Base-by-base conservation (phyloP, 2,329 filamentous ascomycete species). In the Proliferodiscus dingleyae region DNA sequence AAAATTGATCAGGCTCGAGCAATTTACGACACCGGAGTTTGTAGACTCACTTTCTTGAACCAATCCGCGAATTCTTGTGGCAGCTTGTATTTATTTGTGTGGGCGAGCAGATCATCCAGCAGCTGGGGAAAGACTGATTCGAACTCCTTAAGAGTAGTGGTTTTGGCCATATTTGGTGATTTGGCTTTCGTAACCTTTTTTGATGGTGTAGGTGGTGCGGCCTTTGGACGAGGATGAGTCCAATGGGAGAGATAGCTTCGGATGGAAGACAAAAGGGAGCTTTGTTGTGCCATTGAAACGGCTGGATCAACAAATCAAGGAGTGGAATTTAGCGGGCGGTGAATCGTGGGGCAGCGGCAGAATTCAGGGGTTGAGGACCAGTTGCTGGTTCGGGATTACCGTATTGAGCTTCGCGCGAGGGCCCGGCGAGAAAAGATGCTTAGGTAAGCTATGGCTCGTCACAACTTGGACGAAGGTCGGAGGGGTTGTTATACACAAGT, bases 61-160 rank as follows among this genome's bases (percentile, higher is more conserved):
- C 91, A 97, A 61, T 87, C 77, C 49, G 91, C 70, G 51, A 89
- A 85, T 67, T 86, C 78, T 57, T 85, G 69, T 43, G 93, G 90
- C 23, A 96, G 75, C 50, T 90, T 89, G 74, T 94, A 95, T 61
- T 80, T 74, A 65, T 81, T 78, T 57, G 85, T 86, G 71, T 93
- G 82, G 53, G 81, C 81, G 57, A 90, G 76, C 47, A 98, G 73
- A 62, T 89, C 88, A 65, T 87, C 78, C 62, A 90, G 81, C 55
- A 98, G 80, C 68, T 84, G 84, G 45, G 89, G 88, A 72, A 90
- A 97, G 65, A 96, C 79, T 37, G 81, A 74, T 77, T 97, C 89
- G 67, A 98, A 98, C 62, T 95, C 84, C 62, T 85, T 75, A 48
- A 90, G 81, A 39, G 84, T 90, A 41, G 85, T 85, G 57, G 82